A percentile compares a stretch with the other conserved stretches of the same genome.
Conservation (phyloP, 164 flowering plant genomes). For the Berberis thunbergii region DNA sequence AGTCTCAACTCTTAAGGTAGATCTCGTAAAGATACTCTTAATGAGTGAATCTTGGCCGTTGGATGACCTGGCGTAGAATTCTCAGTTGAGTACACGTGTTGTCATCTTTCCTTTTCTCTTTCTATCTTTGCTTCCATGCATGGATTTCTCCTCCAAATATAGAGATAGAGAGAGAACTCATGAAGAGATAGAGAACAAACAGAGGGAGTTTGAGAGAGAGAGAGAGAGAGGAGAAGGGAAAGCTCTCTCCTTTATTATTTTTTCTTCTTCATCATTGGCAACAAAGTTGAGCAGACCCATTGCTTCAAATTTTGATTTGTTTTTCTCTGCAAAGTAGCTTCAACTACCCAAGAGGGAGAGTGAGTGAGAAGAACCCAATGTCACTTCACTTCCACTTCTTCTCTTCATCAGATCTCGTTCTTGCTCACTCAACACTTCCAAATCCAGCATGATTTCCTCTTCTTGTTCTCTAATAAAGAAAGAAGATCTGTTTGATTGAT, state of each 20-base stretch:
- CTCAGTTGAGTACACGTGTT: slow-evolving; percentile 66
- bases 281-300: slow-evolving; percentile 8
- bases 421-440: slow-evolving; percentile 4
- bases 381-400: background rate
- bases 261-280: background rate
- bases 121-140: slow-evolving; percentile 73
- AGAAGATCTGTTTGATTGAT: too few species aligned
- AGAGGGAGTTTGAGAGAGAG: background rate
- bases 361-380: slow-evolving; percentile 1
- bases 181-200: slow-evolving; percentile 7
- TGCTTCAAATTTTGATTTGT: slow-evolving; percentile 14
- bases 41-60: slow-evolving; percentile 24
- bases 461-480: too few species aligned
- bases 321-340: slow-evolving; percentile 14
- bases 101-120: slow-evolving; percentile 25
- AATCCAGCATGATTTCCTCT: slow-evolving; percentile 13
- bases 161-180: slow-evolving; percentile 12
- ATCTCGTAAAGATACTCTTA: slow-evolving; percentile 19
- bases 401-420: slow-evolving; percentile 25
- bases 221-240: slow-evolving; percentile 5
- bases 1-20: background rate
- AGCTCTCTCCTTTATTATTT: slow-evolving; percentile 3
- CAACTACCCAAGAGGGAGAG: slow-evolving; percentile 22
- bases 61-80: slow-evolving; percentile 39
- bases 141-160: slow-evolving; percentile 76